Conservation (phyloP, 306 rosid genomes). For the Citrullus amarus region DNA sequence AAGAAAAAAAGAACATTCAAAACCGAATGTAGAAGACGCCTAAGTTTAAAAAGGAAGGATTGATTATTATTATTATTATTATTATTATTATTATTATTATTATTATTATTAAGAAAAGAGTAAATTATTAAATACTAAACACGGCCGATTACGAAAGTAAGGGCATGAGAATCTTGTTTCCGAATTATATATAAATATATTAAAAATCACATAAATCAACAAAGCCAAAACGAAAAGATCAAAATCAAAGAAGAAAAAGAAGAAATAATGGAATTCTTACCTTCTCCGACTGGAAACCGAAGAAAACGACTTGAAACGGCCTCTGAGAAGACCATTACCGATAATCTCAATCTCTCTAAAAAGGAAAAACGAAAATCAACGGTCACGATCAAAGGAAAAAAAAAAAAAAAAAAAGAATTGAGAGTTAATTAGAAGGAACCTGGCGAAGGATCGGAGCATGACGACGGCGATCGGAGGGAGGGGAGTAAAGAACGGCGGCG, state of each 20-base stretch:
- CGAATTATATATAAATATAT: too few relatives aligned
- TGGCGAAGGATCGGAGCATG: slow-evolving; percentile 50
- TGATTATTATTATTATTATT: too few relatives aligned
- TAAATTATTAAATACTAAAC: too few relatives aligned
- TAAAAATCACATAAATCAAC: too few relatives aligned
- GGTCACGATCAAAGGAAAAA: neutral
- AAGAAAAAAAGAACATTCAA: too few relatives aligned
- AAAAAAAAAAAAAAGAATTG: neutral
- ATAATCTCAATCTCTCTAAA: slow-evolving; percentile 35
- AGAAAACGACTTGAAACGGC: slow-evolving; percentile 24
- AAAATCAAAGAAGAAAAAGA: neutral
- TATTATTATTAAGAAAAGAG: too few relatives aligned
- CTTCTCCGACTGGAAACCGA: slow-evolving; percentile 29
- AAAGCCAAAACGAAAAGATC: neutral
- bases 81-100: too few relatives aligned
- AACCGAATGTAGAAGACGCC: too few relatives aligned
- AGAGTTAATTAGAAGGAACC: slow-evolving; percentile 18
- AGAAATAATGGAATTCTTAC: slow-evolving; percentile 15
- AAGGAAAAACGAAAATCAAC: neutral
- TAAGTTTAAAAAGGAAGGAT: too few relatives aligned
- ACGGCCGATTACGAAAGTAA: too few relatives aligned
- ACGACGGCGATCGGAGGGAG: neutral
- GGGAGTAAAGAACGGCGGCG: too few relatives aligned
- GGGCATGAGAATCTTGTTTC: too few relatives aligned
- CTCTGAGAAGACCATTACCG: slow-evolving; percentile 20